Conservation (phyloP, 257 asterid species). For the Nicotiana noctiflora region DNA sequence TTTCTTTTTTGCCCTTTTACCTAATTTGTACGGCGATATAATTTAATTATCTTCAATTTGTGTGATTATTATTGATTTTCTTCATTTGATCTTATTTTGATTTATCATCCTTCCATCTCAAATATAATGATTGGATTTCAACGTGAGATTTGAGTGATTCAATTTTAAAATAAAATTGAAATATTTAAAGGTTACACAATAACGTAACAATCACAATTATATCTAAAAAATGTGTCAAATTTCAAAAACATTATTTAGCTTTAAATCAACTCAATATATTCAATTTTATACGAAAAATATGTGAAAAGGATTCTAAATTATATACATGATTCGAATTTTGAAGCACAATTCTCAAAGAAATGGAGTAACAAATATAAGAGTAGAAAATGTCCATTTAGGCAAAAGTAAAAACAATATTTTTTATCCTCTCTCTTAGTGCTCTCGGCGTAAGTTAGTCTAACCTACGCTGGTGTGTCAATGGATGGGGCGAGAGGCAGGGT, state of each 20-base stretch:
- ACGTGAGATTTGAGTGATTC: too few relatives aligned
- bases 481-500: too few relatives aligned
- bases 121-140: neutral
- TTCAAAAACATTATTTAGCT: neutral
- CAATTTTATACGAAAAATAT: neutral
- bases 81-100: neutral
- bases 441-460: too few relatives aligned
- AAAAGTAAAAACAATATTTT: neutral
- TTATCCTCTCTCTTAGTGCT: too few relatives aligned
- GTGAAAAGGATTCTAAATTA: neutral
- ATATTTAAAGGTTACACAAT: neutral
- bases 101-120: neutral
- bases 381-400: neutral
- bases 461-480: too few relatives aligned
- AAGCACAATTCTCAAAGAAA: too few relatives aligned
- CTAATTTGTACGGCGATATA: neutral
- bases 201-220: neutral
- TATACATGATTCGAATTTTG: neutral
- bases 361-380: too few relatives aligned
- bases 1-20: neutral
- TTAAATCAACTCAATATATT: too few relatives aligned
- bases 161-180: too few relatives aligned
- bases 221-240: too few relatives aligned
- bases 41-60: neutral
- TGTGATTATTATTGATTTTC: neutral